Percentiles rank a stretch among this genome's conserved stretches.
phyloP scores from a whole-genome alignment of 805 yeast genomes.

The Scheffersomyces ergatensis region DNA sequence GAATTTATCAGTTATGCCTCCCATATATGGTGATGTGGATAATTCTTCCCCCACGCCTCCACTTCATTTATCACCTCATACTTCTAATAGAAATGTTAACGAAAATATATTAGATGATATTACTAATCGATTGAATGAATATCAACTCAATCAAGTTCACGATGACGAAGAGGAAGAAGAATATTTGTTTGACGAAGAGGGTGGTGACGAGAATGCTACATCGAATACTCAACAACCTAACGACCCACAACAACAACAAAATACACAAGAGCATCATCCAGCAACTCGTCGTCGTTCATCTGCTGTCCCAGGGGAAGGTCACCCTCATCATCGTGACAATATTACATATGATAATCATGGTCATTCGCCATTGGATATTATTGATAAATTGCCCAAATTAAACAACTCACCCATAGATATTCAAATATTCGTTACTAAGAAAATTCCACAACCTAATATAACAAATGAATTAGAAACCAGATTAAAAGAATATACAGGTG shows the following conservation, averaged over 20 bases:
- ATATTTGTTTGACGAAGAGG: slow-evolving; percentile 14
- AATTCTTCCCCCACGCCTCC: slow-evolving; percentile 30
- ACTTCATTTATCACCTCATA: slow-evolving; percentile 10
- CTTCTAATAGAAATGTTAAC: slow-evolving; percentile 2
- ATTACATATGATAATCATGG: slow-evolving; percentile 27
- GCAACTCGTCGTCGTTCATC: background rate
- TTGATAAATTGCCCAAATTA: slow-evolving; percentile 46
- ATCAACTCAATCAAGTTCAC: slow-evolving; percentile 4
- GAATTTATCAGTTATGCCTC: slow-evolving; percentile 29
- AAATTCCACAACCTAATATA: slow-evolving; percentile 43
- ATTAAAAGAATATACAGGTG: slow-evolving; percentile 39
- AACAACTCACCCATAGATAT: slow-evolving; percentile 44
- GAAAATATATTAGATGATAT: slow-evolving; percentile 7
- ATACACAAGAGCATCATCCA: background rate
- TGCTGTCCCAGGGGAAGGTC: background rate
- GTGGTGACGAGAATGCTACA: background rate
- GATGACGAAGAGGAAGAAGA: slow-evolving; percentile 14
- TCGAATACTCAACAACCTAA: slow-evolving; percentile 4
- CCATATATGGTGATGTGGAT: slow-evolving; percentile 32
- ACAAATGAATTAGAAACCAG: slow-evolving; percentile 44
- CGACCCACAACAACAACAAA: background rate
- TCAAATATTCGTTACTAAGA: slow-evolving; percentile 52
- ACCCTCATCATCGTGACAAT: slow-evolving; percentile 5
- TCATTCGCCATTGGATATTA: slow-evolving; percentile 49
- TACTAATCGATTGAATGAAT: slow-evolving; percentile 9